A percentile compares a stretch with the other conserved stretches of the same genome.
phyloP scores from a whole-genome alignment of 1,284 basidiomycete genomes.

The Leccinum variabile region DNA sequence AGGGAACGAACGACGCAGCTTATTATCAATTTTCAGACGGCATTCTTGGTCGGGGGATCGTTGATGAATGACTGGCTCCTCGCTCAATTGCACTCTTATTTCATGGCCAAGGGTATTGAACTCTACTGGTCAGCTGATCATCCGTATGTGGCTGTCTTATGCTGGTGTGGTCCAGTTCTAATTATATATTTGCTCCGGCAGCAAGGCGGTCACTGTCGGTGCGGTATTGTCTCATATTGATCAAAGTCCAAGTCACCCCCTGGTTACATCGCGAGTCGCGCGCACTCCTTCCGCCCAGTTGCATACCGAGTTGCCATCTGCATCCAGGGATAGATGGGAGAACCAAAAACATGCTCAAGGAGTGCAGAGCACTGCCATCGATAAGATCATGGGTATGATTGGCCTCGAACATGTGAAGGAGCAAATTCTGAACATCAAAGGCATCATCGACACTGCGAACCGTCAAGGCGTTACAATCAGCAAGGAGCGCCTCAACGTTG shows the following conservation, averaged over 20 bases:
- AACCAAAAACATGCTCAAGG: not conserved
- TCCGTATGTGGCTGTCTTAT: not conserved
- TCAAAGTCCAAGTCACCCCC: not conserved
- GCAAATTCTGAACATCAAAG: not conserved
- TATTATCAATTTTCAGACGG: not conserved
- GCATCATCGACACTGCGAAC: not conserved
- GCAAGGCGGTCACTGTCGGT: not conserved
- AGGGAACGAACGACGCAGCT: not conserved
- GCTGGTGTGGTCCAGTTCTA: not conserved
- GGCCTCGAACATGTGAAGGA: not conserved
- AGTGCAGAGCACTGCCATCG: not conserved
- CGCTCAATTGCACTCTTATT: not conserved
- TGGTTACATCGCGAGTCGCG: not conserved
- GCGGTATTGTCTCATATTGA: not conserved
- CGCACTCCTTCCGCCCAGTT: not conserved
- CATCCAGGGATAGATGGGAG: not conserved
- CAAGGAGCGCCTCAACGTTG: not conserved
- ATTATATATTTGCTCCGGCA: not conserved
- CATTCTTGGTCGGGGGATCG: not conserved
- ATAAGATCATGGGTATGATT: not conserved
- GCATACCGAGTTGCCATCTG: not conserved
- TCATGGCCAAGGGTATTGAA: not conserved
- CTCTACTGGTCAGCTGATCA: not conserved
- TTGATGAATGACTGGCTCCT: not conserved
- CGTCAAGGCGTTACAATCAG: not conserved